These are phyloP conservation scores for Penicillium ochrochloron DNA, from an alignment of 495 filamentous ascomycete species.

Conservation along the genomic window DNA sequence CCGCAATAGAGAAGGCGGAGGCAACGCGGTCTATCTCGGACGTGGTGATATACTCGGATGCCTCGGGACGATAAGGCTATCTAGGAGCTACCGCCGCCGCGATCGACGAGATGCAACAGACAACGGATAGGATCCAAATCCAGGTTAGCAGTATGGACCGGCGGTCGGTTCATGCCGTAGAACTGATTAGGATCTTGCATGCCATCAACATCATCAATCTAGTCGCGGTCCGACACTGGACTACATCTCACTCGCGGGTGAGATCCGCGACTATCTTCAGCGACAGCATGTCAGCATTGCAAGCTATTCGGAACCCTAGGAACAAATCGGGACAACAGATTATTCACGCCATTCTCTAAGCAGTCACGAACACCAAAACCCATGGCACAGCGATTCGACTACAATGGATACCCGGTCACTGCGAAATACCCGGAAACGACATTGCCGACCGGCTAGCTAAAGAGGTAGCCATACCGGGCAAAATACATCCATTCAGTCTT, in stretches of 20 bases:
- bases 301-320: slow-evolving; percentile 2
- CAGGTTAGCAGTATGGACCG: background rate
- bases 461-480: slow-evolving; percentile 9
- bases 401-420: slow-evolving; percentile 7
- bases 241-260: background rate
- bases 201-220: background rate
- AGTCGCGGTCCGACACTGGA: background rate
- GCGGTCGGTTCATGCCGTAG: background rate
- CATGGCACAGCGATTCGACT: background rate
- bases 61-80: slow-evolving; percentile 24
- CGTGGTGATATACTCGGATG: slow-evolving; percentile 28
- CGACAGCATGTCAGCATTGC: slow-evolving; percentile 4
- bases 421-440: slow-evolving; percentile 8
- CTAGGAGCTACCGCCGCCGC: slow-evolving; percentile 19
- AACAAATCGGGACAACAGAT: slow-evolving; percentile 10
- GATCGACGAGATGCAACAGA: slow-evolving; percentile 15
- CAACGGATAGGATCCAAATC: background rate
- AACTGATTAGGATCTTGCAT: background rate
- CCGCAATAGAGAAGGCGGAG: slow-evolving; percentile 22
- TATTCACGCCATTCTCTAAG: background rate
- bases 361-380: slow-evolving; percentile 4
- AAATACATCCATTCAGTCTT: slow-evolving; percentile 6
- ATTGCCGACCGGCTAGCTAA: slow-evolving; percentile 13
- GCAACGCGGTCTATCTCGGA: slow-evolving; percentile 6
- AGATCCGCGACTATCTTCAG: background rate